A percentile compares a stretch with the other conserved stretches of the same genome.
Evolutionary conservation across 2,329 filamentous ascomycete genomes (phyloP).

Genomic region (Hymenoscyphus fraxineus): DNA sequence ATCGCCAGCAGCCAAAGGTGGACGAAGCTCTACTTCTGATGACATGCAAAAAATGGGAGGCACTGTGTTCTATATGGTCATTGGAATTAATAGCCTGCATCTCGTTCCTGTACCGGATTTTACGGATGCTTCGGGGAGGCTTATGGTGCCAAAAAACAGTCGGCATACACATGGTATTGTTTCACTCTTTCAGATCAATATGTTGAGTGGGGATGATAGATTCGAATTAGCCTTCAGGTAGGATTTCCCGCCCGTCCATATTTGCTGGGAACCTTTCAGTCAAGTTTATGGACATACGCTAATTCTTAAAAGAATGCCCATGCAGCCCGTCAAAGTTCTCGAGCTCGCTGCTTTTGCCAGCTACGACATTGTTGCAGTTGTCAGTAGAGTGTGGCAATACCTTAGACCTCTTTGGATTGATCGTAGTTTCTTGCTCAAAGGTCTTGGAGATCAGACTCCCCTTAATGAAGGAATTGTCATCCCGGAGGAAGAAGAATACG

Average conservation of each 20-base stretch:
- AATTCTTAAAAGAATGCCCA: conserved; percentile 42
- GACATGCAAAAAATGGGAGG: conserved; percentile 62
- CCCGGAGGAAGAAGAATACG: conserved; percentile 55
- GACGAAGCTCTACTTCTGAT: conserved; percentile 55
- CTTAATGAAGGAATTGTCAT: conserved; percentile 44
- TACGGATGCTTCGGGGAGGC: conserved; percentile 43
- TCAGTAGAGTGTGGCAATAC: conserved; percentile 58
- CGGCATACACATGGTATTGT: conserved; percentile 58
- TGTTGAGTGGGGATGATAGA: conserved; percentile 60
- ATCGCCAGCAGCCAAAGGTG: conserved; percentile 48
- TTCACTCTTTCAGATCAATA: conserved; percentile 54
- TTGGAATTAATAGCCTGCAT: conserved; percentile 67
- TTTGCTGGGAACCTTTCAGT: not conserved
- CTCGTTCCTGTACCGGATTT: conserved; percentile 61
- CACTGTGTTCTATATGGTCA: conserved; percentile 63
- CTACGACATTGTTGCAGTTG: conserved; percentile 58
- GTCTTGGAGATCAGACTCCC: conserved; percentile 47
- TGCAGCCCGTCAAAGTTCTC: conserved; percentile 51
- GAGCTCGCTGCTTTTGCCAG: conserved; percentile 62
- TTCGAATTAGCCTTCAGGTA: conserved; percentile 58
- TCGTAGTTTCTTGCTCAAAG: conserved; percentile 58
- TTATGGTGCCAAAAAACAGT: conserved; percentile 42
- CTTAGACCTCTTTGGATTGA: conserved; percentile 63
- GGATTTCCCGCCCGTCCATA: not conserved
- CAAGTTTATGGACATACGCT: not conserved